A percentile compares a stretch with the other conserved stretches of the same genome.
These are phyloP conservation scores for Dinochytrium kinnereticum DNA, from an alignment of 371 early-diverging fungal genomes.

Conservation along the genomic window DNA sequence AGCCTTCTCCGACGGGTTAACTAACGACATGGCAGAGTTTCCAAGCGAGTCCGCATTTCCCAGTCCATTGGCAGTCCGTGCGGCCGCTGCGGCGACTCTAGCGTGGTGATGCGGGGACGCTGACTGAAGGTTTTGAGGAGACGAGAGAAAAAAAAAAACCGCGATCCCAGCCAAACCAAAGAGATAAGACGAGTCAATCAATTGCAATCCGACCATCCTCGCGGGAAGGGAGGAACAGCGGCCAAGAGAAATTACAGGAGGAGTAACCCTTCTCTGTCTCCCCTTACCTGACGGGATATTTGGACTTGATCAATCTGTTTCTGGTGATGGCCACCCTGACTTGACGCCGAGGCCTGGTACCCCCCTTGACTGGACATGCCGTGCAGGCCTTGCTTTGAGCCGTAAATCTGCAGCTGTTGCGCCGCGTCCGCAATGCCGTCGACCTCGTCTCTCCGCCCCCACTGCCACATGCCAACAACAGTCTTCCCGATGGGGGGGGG, in stretches of 20 bases:
- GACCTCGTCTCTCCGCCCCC: neutral
- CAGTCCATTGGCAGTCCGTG: slow-evolving; percentile 46
- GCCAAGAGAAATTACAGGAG: no score
- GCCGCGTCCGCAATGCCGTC: neutral
- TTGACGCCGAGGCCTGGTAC: neutral
- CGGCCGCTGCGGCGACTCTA: slow-evolving; percentile 71
- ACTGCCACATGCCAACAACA: neutral
- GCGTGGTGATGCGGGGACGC: slow-evolving; percentile 86
- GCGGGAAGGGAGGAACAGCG: no score
- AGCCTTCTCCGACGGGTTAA: slow-evolving; percentile 30
- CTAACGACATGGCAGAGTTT: slow-evolving; percentile 21
- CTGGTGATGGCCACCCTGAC: slow-evolving; percentile 53
- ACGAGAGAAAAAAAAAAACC: no score
- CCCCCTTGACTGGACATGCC: neutral
- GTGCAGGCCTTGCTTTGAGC: neutral
- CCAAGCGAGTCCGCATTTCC: slow-evolving; percentile 22
- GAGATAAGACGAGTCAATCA: no score
- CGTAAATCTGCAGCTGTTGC: neutral
- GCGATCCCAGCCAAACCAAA: no score
- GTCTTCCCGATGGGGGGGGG: no score
- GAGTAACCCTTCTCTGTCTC: no score
- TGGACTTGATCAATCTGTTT: slow-evolving; percentile 75
- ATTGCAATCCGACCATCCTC: no score
- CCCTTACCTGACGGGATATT: slow-evolving; percentile 64
- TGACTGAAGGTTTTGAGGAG: no score